phyloP scores from a whole-genome alignment of 768 basidiomycete genomes.

The Auriscalpium microsporum region DNA sequence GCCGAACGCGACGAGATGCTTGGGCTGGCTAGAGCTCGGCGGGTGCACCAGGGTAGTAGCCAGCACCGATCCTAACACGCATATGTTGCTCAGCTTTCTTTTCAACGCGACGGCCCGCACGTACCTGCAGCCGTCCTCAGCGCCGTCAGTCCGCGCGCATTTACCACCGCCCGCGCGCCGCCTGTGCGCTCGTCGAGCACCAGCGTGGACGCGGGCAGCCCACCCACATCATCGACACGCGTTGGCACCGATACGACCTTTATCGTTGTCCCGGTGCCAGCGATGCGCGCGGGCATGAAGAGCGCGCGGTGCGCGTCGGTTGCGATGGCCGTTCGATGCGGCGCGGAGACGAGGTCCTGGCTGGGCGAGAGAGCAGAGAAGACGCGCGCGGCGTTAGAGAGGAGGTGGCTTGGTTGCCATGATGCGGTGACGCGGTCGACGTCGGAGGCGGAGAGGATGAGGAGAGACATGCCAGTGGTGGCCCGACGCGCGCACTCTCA shows the following conservation, averaged over 20 bases:
- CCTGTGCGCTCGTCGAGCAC: constrained; percentile 68
- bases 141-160: constrained; percentile 71
- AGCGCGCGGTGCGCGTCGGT: constrained; percentile 51
- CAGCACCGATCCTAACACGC: constrained; percentile 51
- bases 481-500: too few relatives aligned
- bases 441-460: constrained; percentile 54
- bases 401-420: constrained; percentile 37
- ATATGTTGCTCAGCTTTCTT: neutral
- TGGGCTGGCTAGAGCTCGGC: constrained; percentile 26
- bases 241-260: constrained; percentile 79
- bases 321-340: constrained; percentile 51
- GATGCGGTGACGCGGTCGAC: constrained; percentile 40
- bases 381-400: constrained; percentile 15
- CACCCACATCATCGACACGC: constrained; percentile 30
- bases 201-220: constrained; percentile 70
- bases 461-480: constrained; percentile 32
- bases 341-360: constrained; percentile 28
- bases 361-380: constrained; percentile 3
- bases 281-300: constrained; percentile 77
- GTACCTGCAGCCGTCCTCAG: constrained; percentile 75
- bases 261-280: constrained; percentile 46
- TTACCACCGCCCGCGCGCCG: constrained; percentile 63
- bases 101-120: constrained; percentile 5
- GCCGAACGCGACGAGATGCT: constrained; percentile 54
- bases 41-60: constrained; percentile 47